phyloP scores from a whole-genome alignment of 1,284 basidiomycete genomes.

The Pascua guehoae region DNA sequence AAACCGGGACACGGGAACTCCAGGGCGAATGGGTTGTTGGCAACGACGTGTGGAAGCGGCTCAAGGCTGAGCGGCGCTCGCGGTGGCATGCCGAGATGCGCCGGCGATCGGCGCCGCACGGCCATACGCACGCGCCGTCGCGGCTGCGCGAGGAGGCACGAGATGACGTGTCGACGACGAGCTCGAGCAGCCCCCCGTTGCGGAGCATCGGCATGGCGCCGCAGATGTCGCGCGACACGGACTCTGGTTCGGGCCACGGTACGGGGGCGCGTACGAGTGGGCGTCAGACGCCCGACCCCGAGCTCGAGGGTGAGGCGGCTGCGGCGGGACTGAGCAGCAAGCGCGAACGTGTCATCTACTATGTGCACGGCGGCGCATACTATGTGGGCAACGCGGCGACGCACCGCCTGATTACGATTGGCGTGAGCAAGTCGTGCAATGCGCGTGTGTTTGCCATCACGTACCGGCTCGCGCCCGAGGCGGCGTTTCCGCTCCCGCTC shows the following conservation, averaged over 20 bases:
- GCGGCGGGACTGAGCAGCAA: conserved; percentile 16
- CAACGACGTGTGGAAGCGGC: conserved; percentile 78
- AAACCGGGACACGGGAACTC: conserved; percentile 75
- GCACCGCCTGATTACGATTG: conserved; percentile 86
- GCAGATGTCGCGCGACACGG: not conserved
- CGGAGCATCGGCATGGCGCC: not conserved
- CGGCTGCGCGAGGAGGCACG: conserved; percentile 8
- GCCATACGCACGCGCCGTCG: conserved; percentile 7
- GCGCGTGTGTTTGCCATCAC: conserved; percentile 96
- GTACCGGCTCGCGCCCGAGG: conserved; percentile 93
- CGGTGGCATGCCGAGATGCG: conserved; percentile 21
- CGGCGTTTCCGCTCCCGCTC: conserved; percentile 86
- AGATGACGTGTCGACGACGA: not conserved
- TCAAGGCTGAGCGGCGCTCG: conserved; percentile 77
- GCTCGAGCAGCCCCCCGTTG: not conserved
- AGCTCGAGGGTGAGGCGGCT: conserved; percentile 21
- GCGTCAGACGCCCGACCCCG: conserved; percentile 12
- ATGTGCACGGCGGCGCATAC: conserved; percentile 94
- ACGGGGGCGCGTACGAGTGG: not conserved
- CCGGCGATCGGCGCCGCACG: not conserved
- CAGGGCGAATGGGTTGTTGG: conserved; percentile 96
- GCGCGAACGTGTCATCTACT: conserved; percentile 81
- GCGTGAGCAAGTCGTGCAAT: conserved; percentile 83
- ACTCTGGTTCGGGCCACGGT: not conserved
- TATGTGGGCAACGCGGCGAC: conserved; percentile 92